These are phyloP conservation scores for Sarocladiaceae sp. DNA, from an alignment of 2,329 filamentous ascomycete species.

Conservation along the genomic window DNA sequence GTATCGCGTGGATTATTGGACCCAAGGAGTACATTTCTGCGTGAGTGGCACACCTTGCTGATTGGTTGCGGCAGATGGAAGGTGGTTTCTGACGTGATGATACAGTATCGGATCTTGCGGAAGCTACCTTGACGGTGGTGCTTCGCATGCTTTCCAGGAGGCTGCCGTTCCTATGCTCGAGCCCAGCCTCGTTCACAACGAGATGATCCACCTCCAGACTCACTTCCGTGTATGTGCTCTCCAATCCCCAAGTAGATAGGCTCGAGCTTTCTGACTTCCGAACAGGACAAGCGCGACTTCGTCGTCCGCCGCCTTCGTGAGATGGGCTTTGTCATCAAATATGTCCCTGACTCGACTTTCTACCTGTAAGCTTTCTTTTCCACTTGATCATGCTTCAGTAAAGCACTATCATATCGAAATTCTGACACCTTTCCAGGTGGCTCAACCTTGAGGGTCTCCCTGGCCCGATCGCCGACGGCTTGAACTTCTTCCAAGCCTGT, in stretches of 20 bases:
- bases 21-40: conserved; percentile 93
- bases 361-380: conserved; percentile 59
- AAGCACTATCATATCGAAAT: too few relatives aligned
- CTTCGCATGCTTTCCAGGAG: conserved; percentile 93
- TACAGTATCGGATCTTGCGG: conserved; percentile 75
- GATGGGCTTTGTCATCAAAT: conserved; percentile 83
- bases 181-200: conserved; percentile 67
- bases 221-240: conserved; percentile 64
- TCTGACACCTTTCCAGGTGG: conserved; percentile 33
- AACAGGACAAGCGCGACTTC: conserved; percentile 79
- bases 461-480: conserved; percentile 77
- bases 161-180: conserved; percentile 92
- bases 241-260: background rate
- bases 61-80: too few relatives aligned
- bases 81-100: conserved; percentile 12
- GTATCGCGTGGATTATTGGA: conserved; percentile 91
- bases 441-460: conserved; percentile 63
- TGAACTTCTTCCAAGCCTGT: conserved; percentile 96
- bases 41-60: conserved; percentile 32
- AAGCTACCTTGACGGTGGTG: conserved; percentile 89
- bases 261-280: conserved; percentile 15
- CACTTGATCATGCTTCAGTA: too few relatives aligned
- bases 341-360: conserved; percentile 86
- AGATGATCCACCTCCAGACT: conserved; percentile 83
- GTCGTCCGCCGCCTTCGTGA: conserved; percentile 71